These are phyloP conservation scores for Rhododendron kiyosumense DNA, from an alignment of 148 eudicot genomes.

Conservation along the genomic window DNA sequence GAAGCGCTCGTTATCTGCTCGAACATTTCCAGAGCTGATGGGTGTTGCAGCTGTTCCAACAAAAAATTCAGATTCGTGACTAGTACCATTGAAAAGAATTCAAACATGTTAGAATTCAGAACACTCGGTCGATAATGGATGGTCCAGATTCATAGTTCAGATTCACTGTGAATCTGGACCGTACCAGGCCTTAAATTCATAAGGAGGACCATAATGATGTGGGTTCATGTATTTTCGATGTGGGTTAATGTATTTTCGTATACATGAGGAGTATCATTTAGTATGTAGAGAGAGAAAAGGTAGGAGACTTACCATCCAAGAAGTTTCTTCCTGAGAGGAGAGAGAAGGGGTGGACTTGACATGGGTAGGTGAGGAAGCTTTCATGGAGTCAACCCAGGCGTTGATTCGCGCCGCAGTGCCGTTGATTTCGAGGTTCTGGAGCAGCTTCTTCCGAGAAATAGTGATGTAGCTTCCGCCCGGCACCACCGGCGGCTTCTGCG, in stretches of 20 bases:
- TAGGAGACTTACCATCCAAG: conserved; percentile 32
- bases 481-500: conserved; percentile 34
- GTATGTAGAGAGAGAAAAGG: no score
- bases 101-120: no score
- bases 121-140: no score
- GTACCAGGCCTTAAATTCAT: no score
- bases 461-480: background rate
- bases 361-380: conserved; percentile 11
- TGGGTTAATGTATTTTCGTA: background rate
- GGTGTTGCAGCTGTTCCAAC: conserved; percentile 30
- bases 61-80: background rate
- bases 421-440: background rate
- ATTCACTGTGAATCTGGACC: no score
- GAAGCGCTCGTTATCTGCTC: conserved; percentile 75
- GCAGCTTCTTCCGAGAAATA: background rate
- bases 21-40: conserved; percentile 80
- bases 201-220: background rate
- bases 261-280: no score
- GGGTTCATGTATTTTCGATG: background rate
- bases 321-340: conserved; percentile 22
- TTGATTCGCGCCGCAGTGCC: background rate
- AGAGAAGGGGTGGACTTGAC: conserved; percentile 29
- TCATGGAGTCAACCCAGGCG: conserved; percentile 3
- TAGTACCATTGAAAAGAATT: no score
- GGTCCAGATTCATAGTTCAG: no score